A percentile compares a stretch with the other conserved stretches of the same genome.
These are phyloP conservation scores for Leccinum pellstonianum DNA, from an alignment of 768 basidiomycete species.

Conservation along the genomic window DNA sequence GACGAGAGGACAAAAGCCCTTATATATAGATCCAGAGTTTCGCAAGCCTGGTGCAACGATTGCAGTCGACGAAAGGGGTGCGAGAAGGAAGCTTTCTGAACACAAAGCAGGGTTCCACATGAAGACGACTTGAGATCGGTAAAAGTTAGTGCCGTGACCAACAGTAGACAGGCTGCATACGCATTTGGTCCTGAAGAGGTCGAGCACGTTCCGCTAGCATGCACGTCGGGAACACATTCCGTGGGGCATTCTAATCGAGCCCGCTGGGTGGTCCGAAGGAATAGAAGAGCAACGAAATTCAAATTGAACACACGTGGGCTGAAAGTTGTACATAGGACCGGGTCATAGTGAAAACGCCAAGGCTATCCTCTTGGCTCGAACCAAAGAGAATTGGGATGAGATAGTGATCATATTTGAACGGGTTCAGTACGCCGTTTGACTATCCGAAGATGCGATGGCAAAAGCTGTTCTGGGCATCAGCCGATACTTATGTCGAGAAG, in stretches of 20 bases:
- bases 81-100: constrained; percentile 1
- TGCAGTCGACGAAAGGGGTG: constrained; percentile 1
- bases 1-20: not conserved
- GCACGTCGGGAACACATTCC: constrained; percentile 1
- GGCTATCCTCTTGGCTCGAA: not conserved
- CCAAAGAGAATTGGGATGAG: not conserved
- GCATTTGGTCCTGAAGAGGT: not conserved
- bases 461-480: constrained; percentile 3
- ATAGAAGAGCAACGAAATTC: constrained; percentile 1
- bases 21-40: constrained; percentile 15
- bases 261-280: constrained; percentile 1
- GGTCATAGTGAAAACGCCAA: not conserved
- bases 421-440: not conserved
- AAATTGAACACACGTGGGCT: constrained; percentile 9
- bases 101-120: not conserved
- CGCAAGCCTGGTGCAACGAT: not conserved
- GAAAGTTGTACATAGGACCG: not conserved
- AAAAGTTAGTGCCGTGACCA: not conserved
- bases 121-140: constrained; percentile 1
- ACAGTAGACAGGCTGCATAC: constrained; percentile 3
- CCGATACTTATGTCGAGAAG: not conserved
- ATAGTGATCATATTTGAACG: not conserved
- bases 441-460: constrained; percentile 6
- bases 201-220: constrained; percentile 1
- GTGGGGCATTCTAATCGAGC: not conserved